phyloP scores from a whole-genome alignment of 163 green algal species.

The Botryococcus braunii region DNA sequence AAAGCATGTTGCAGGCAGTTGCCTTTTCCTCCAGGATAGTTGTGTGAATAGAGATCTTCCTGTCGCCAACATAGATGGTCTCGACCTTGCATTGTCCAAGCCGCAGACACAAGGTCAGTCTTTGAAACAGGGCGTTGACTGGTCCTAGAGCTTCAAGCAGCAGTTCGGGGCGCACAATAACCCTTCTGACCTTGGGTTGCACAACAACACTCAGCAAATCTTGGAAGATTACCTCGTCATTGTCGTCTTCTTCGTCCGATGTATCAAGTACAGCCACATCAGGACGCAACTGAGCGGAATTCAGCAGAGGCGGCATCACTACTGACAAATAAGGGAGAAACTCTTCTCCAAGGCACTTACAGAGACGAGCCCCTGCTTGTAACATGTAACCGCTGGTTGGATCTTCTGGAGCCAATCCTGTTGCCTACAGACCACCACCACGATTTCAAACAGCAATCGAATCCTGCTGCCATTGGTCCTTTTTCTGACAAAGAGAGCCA shows the following conservation, averaged over 20 bases:
- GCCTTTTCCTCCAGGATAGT: constrained; percentile 91
- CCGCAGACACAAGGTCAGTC: too few relatives aligned
- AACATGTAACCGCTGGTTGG: constrained; percentile 89
- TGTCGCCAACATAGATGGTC: constrained; percentile 45
- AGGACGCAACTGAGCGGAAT: constrained; percentile 61
- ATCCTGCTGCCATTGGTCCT: too few relatives aligned
- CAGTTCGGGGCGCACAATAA: too few relatives aligned
- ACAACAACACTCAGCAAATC: too few relatives aligned
- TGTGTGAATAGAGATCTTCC: constrained; percentile 60
- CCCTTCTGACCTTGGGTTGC: too few relatives aligned
- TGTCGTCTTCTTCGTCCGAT: constrained; percentile 24
- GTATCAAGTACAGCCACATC: constrained; percentile 67
- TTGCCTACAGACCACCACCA: too few relatives aligned
- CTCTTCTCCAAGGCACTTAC: constrained; percentile 89
- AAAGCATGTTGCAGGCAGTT: constrained; percentile 95
- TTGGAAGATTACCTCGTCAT: too few relatives aligned
- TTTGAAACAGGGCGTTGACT: too few relatives aligned
- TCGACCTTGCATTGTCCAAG: constrained; percentile 37
- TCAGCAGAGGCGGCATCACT: constrained; percentile 90
- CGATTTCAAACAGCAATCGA: too few relatives aligned
- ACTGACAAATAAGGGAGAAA: constrained; percentile 92
- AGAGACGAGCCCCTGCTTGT: constrained; percentile 88
- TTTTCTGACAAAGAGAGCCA: too few relatives aligned
- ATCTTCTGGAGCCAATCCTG: constrained; percentile 79
- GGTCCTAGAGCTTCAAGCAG: too few relatives aligned